Percentiles rank a stretch among this genome's conserved stretches.
Conservation (phyloP, 805 yeast species). For the Teunomyces kruisii region DNA sequence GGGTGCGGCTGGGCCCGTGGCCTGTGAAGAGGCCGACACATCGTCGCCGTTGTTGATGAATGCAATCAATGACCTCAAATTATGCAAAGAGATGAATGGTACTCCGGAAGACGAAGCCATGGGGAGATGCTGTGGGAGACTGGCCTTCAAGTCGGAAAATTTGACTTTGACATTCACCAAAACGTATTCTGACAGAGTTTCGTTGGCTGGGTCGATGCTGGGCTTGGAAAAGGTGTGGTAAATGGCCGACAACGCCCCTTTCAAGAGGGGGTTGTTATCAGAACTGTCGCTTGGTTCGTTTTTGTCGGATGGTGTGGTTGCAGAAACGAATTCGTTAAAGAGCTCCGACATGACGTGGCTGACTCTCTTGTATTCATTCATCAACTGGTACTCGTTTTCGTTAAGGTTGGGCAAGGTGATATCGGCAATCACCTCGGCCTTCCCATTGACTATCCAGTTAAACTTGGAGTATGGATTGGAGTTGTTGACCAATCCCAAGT, state of each 20-base stretch:
- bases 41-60: conserved; percentile 51
- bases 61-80: conserved; percentile 59
- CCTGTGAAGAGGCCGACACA: conserved; percentile 14
- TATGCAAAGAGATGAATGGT: conserved; percentile 58
- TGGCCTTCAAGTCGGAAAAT: conserved; percentile 61
- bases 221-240: conserved; percentile 38
- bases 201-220: conserved; percentile 10
- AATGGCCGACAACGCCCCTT: conserved; percentile 41
- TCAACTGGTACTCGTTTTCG: conserved; percentile 12
- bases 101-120: conserved; percentile 49
- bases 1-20: conserved; percentile 17
- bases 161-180: conserved; percentile 66
- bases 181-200: conserved; percentile 45
- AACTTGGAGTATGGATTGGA: conserved; percentile 45
- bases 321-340: conserved; percentile 24
- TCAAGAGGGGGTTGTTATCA: conserved; percentile 27
- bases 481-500: conserved; percentile 31
- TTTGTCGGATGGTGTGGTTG: conserved; percentile 11
- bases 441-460: conserved; percentile 73
- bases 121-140: conserved; percentile 48
- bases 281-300: background rate
- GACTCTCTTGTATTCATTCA: conserved; percentile 19
- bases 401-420: conserved; percentile 63
- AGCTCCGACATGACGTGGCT: conserved; percentile 28
- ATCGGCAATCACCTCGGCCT: conserved; percentile 69